These are phyloP conservation scores for Fonsecaea nubica DNA, from an alignment of 2,329 filamentous ascomycete genomes.

Conservation along the genomic window DNA sequence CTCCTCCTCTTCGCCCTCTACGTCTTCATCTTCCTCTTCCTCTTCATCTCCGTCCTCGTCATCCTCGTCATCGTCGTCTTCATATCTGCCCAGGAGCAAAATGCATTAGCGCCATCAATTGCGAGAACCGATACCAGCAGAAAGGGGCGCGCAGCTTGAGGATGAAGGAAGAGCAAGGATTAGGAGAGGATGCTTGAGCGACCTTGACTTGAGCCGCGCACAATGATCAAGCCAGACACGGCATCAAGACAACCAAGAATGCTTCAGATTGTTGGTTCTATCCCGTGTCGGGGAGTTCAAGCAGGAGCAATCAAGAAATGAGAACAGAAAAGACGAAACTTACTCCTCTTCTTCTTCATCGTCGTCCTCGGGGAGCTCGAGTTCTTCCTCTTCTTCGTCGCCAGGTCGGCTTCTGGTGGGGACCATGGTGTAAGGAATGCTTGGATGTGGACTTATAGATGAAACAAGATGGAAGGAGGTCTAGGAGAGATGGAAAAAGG, in stretches of 20 bases:
- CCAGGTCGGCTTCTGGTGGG: constrained; percentile 58
- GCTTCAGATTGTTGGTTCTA: background rate
- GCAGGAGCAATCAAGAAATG: background rate
- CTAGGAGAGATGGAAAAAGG: constrained; percentile 21
- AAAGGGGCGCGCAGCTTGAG: background rate
- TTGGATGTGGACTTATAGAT: constrained; percentile 10
- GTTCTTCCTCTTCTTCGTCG: constrained; percentile 55
- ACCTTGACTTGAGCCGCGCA: background rate
- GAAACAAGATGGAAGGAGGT: background rate
- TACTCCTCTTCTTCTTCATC: constrained; percentile 60
- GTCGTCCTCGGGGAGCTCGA: constrained; percentile 58
- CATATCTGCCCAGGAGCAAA: constrained; percentile 40
- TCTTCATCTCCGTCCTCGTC: constrained; percentile 47
- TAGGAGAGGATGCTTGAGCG: background rate
- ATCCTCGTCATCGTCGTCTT: constrained; percentile 42
- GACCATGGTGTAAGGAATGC: constrained; percentile 45
- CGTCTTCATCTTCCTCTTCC: constrained; percentile 37
- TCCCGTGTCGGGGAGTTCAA: background rate
- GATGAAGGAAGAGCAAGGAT: constrained; percentile 11
- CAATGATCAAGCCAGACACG: background rate
- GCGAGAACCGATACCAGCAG: background rate
- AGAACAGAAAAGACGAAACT: constrained; percentile 20
- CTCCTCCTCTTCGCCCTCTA: constrained; percentile 32
- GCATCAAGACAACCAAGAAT: background rate
- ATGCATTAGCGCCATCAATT: background rate